Percentiles rank a stretch among this genome's conserved stretches.
Conservation (phyloP, 148 eudicot genomes). For the Amaranthus cruentus region DNA sequence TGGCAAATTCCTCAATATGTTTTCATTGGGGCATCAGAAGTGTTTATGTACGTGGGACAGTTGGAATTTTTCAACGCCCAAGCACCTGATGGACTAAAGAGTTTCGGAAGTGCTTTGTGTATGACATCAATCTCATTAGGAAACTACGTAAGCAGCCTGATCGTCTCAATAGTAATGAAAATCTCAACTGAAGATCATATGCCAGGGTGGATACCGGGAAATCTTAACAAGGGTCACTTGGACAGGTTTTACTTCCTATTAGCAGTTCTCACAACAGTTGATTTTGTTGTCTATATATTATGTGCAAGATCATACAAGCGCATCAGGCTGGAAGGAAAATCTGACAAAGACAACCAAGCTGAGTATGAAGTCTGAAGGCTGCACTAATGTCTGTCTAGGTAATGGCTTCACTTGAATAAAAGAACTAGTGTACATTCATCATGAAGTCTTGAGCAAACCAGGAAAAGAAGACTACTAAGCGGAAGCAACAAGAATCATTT, state of each 20-base stretch:
- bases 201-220: conserved; percentile 95
- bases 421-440: conserved; percentile 1
- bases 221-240: conserved; percentile 75
- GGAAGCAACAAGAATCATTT: background rate
- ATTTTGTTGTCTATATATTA: conserved; percentile 48
- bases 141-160: conserved; percentile 72
- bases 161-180: conserved; percentile 74
- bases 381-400: conserved; percentile 2
- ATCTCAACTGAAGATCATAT: conserved; percentile 59
- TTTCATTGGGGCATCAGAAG: conserved; percentile 82
- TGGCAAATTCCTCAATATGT: conserved; percentile 93
- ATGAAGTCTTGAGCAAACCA: background rate
- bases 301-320: conserved; percentile 74
- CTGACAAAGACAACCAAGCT: conserved; percentile 27
- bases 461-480: conserved; percentile 2
- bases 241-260: conserved; percentile 78
- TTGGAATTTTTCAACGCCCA: conserved; percentile 90
- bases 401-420: conserved; percentile 15
- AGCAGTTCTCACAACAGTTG: conserved; percentile 56
- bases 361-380: conserved; percentile 22
- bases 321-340: conserved; percentile 51
- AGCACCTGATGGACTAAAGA: conserved; percentile 83
- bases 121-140: conserved; percentile 96
- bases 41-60: conserved; percentile 91
- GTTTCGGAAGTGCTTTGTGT: conserved; percentile 89